Base-by-base conservation (phyloP, 371 early-diverging fungal species). In the Apophysomyces variabilis region DNA sequence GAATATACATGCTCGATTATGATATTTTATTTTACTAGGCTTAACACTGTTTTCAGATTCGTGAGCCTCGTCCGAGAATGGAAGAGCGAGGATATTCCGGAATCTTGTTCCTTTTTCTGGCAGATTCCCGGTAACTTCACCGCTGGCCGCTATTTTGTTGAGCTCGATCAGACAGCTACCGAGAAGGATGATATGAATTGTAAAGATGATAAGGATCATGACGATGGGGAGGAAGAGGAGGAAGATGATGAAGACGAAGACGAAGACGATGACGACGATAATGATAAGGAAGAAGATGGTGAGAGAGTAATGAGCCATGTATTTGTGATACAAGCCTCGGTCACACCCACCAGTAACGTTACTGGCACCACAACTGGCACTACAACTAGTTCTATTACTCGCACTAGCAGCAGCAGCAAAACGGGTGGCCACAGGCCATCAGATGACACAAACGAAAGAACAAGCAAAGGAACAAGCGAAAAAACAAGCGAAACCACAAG, bases 21-120 rank as follows among this genome's bases (percentile, higher is more conserved):
- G 39, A 45, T 12, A 39, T 47, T 9, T 4, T 43, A 13, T 12
- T 18, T 6, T 13, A 18, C 16, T 6, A 45, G 46, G 46, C 46
- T 45, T 45, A 50, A 7, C 16, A 50, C 37, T 54, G 58, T 21
- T 4, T 46, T 7, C 36, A 64, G 71, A 32, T 62, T 62, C 50
- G 62, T 71, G 6, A 32, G 64, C 21, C 45, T 38, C 13, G 18
- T 72, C 12, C 36, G 62, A 3, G 32, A 57, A 41, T 66, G 68
- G 63, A 59, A 56, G 21, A 66, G 65, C 8, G 45, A 59, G 9
- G 59, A 65, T 14, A 50, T 72, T 44, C 37, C 32, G 9, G 68
- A 71, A 32, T 62, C 67, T 26, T 68, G 64, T 35, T 8, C 39
- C 7, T 72, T 64, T 36, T n/a, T 12, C 18, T 72, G 72, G 72